Percentiles rank a stretch among this genome's conserved stretches.
phyloP scores from a whole-genome alignment of 1,139 yeast genomes.

The Debaryomycetaceae sp. region DNA sequence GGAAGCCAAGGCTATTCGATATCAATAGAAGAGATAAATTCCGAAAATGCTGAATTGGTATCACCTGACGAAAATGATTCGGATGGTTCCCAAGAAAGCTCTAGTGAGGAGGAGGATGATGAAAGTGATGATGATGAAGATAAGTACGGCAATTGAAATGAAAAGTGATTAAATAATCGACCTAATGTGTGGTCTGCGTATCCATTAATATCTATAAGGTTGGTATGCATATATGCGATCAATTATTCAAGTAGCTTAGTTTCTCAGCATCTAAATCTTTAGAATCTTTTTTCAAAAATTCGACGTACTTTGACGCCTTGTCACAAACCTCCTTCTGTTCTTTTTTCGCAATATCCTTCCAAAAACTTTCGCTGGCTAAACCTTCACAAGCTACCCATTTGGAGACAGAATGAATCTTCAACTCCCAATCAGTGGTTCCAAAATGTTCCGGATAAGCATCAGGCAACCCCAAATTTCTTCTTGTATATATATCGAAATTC shows the following conservation, averaged over 20 bases:
- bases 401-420: conserved; percentile 31
- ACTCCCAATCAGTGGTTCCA: conserved; percentile 30
- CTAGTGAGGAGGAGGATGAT: conserved; percentile 4
- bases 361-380: conserved; percentile 19
- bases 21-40: conserved; percentile 48
- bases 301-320: conserved; percentile 21
- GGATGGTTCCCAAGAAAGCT: background rate
- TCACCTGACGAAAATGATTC: background rate
- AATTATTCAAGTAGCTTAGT: background rate
- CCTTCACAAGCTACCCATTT: conserved; percentile 36
- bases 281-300: conserved; percentile 22
- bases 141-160: background rate
- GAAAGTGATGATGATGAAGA: background rate
- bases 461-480: conserved; percentile 9
- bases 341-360: conserved; percentile 18
- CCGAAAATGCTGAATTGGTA: conserved; percentile 14
- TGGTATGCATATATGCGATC: background rate
- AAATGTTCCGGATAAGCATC: conserved; percentile 6
- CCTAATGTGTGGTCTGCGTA: too few species aligned
- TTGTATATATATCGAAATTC: conserved; percentile 10
- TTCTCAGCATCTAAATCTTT: conserved; percentile 8
- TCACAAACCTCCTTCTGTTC: conserved; percentile 23
- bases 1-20: conserved; percentile 57
- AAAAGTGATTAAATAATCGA: too few species aligned
- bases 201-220: too few species aligned